Evolutionary conservation across 805 yeast species (phyloP), one percentile per base, ranked within the genome.

Genomic region (Candida tallmaniae): DNA sequence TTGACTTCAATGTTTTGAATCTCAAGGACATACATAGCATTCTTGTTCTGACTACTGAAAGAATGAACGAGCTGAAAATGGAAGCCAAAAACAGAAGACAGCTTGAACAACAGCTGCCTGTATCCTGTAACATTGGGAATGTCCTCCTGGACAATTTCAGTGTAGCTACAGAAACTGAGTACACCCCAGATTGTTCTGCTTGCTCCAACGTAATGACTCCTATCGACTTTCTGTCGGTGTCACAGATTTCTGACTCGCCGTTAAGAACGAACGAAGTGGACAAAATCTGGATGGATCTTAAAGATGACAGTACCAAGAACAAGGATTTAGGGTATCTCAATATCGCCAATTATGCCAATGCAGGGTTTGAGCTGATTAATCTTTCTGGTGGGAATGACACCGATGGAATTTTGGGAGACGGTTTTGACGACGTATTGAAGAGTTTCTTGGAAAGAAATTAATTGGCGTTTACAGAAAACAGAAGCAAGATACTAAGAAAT

Each of bases 391-490:
- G 20, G 20, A 9, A 24, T 5, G 20, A 19, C 5, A n/a, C 19
- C n/a, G 22, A 23, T 29, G 14, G n/a, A 12, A n/a, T 11, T 23
- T 9, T 5, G 7, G 14, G 12, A 12, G 18, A 7, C 15, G 19
- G 19, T 11, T 4, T 34, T 5, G 37, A 34, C 25, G 24, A 22
- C 11, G 22, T 34, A 10, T 18, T 34, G 23, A 34, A 23, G 18
- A 34, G 32, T 24, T 34, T 34, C 18, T 28, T 34, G 14, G 37
- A 34, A 12, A 23, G 27, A 24, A 14, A 6, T 11, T 12, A 11
- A 28, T 15, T 28, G 16, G 23, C n/a, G n/a, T n/a, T 12, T 27
- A 6, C n/a, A n/a, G 8, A 7, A 6, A 7, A 6, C 6, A 24
- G 12, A 8, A 11, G 6, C 12, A 24, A 21, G 23, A 21, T 8